A percentile compares a stretch with the other conserved stretches of the same genome.
Evolutionary conservation across 2,329 filamentous ascomycete species (phyloP).

Genomic region (Xylaria polymorpha): DNA sequence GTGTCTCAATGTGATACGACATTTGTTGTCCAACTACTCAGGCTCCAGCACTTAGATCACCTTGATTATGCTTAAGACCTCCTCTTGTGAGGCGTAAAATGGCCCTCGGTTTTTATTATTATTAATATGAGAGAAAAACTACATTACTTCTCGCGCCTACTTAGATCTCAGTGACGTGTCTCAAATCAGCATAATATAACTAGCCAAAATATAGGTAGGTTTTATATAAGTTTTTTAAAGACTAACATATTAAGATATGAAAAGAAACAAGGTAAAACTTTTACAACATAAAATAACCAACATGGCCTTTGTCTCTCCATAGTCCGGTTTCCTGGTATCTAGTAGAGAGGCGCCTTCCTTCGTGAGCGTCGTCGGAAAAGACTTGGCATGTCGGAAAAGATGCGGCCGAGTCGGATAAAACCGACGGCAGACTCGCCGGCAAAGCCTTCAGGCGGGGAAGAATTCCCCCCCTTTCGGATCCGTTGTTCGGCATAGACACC

Average conservation of each 20-base stretch:
- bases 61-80: too few species aligned
- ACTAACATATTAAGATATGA: too few species aligned
- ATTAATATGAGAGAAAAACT: too few species aligned
- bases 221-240: too few species aligned
- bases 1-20: background rate
- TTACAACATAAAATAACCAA: background rate
- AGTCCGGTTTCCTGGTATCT: background rate
- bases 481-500: slow-evolving; percentile 44
- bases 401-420: slow-evolving; percentile 28
- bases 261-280: background rate
- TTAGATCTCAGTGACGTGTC: too few species aligned
- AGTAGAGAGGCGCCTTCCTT: too few species aligned
- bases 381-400: slow-evolving; percentile 21
- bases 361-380: background rate
- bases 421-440: slow-evolving; percentile 36
- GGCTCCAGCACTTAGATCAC: background rate
- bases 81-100: too few species aligned
- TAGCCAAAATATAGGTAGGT: too few species aligned
- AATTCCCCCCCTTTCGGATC: slow-evolving; percentile 40
- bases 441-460: slow-evolving; percentile 39
- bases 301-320: background rate
- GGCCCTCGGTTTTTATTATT: too few species aligned
- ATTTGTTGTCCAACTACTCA: background rate
- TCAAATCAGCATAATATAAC: too few species aligned
- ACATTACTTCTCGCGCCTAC: too few species aligned